phyloP scores from a whole-genome alignment of 2,329 filamentous ascomycete genomes.

The Gaeumannomyces tritici region DNA sequence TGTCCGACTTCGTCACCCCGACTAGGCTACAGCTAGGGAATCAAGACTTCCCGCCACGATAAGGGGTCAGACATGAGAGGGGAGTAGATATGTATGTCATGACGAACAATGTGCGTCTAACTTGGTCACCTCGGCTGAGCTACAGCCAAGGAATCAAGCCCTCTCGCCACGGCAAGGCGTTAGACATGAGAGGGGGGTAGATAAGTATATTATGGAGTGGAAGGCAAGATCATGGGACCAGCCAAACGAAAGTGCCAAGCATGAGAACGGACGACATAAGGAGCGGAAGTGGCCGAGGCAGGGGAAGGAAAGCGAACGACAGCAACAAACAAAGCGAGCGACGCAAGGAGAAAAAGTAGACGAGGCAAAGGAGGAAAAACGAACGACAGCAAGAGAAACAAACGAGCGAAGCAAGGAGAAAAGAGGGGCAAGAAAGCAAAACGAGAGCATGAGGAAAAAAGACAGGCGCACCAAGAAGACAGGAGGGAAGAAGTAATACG shows the following conservation, averaged over 20 bases:
- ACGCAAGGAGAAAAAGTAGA: not conserved
- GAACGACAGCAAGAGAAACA: too few species aligned
- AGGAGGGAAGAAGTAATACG: too few species aligned
- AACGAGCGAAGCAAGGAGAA: not conserved
- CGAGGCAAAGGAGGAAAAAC: not conserved
- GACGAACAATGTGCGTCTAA: too few species aligned
- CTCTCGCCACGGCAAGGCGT: slow-evolving; percentile 6
- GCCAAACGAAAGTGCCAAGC: not conserved
- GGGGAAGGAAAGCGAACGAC: too few species aligned
- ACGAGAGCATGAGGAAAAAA: too few species aligned
- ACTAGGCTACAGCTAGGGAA: not conserved
- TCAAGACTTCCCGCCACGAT: slow-evolving; percentile 6
- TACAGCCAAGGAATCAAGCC: slow-evolving; percentile 4
- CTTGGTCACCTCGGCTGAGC: slow-evolving; percentile 3
- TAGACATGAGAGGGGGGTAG: slow-evolving; percentile 5
- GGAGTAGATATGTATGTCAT: not conserved
- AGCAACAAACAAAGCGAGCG: too few species aligned
- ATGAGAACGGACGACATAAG: not conserved
- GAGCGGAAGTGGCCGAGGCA: not conserved
- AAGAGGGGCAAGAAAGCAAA: not conserved
- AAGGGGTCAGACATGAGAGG: slow-evolving; percentile 6
- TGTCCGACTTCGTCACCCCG: slow-evolving; percentile 4
- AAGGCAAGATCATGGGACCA: not conserved
- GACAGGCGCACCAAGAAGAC: too few species aligned
- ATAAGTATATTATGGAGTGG: not conserved